Base-by-base conservation (phyloP, 306 rosid genomes). In the Cucumis melo region DNA sequence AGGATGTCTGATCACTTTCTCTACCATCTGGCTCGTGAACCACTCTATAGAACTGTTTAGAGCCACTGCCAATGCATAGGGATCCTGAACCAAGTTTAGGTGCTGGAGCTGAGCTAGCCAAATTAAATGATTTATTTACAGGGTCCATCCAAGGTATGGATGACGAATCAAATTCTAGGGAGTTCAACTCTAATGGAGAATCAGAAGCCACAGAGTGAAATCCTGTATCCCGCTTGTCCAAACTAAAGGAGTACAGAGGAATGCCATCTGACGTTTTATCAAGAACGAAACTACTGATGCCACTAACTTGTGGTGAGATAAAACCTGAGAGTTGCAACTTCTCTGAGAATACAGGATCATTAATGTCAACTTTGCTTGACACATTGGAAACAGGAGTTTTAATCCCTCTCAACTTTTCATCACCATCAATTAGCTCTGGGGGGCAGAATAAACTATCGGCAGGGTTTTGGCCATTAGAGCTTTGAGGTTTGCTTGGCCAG, bases 1-100 rank as follows among this genome's bases (percentile, higher is more conserved):
- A 85, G 36, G 88, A 75, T 53, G 90, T 80, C 67, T 85, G 91
- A 58, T 94, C 98, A 85, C 75, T 90, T 77, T 94, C 98, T 83
- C 87, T 86, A 58, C 92, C 87, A 84, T 94, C 98, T 80, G 98
- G 98, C 85, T 94, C 98, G 76, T 94, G 98, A 59, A 94, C 97
- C 61, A 91, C 98, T 87, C 96, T 86, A 80, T 94, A 92, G 82
- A 94, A 94, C 87, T 91, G 98, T 80, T 90, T 91, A 78, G 96
- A 88, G 70, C 98, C 98, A 82, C 78, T 86, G 80, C 74, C 84
- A 68, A 90, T 80, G 85, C 86, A 90, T 73, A 88, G 91, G 50
- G 98, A 91, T 73, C 97, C 95, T 62, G 98, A 89, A 61, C 90
- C 94, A 55, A 91, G 87, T 82, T 90, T 94, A n/a, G 98, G 97